Base-by-base conservation (phyloP, 2,329 filamentous ascomycete genomes). In the Alternaria sp. region DNA sequence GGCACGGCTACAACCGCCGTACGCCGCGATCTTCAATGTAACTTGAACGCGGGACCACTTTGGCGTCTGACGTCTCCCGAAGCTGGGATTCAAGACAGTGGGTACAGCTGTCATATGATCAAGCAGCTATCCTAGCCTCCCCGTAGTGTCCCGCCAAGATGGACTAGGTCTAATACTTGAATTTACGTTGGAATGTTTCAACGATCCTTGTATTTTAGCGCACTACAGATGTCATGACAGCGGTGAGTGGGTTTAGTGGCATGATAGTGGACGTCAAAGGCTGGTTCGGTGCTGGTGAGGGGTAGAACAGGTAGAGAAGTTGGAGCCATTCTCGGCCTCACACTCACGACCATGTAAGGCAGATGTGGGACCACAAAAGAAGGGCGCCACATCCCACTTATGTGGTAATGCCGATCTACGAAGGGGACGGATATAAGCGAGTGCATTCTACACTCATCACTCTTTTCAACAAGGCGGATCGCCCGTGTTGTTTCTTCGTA, bases 71-170 rank as follows among this genome's bases (percentile, higher is more conserved):
- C 50, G 54, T 46, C 49, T 63, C 55, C 65, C 58, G 60, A 65
- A 42, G 54, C 62, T 60, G 60, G 57, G 62, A 63, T 60, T 69
- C 70, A 67, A 62, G 53, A 58, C 54, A 66, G 67, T 68, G 72
- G 71, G 64, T 65, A 61, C 45, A 58, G 57, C 48, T 58, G 68
- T 76, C 73, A 75, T 70, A 71, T 76, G 73, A 76, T 70, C 70
- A 66, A 56, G 56, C 58, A 59, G 51, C 61, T 57, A 56, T 68
- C 66, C 60, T 62, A 60, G 66, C 57, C 54, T 56, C 52, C 63
- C 54, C 48, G 65, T 64, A 67, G 63, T 64, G 64, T 55, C 61
- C 56, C 61, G 65, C 65, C 70, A 67, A 70, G 69, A 37, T 37
- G 56, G 56, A 66, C 58, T 60, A 58, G 50, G 58, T 57, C 50